Evolutionary conservation across 129 eudicot genomes (phyloP).

Genomic region (Chrysanthemum lavandulifolium): DNA sequence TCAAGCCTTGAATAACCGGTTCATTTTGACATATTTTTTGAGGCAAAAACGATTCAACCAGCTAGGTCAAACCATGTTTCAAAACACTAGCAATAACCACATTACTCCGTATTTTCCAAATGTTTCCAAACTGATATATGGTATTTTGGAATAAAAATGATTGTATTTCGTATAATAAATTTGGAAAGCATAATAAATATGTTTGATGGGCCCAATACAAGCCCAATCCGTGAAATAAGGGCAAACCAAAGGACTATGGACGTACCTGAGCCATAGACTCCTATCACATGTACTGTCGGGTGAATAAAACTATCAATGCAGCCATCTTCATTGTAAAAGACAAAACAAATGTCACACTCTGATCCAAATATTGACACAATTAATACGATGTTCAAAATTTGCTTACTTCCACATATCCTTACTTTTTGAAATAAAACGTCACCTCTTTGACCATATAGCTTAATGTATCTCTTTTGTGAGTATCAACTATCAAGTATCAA

Average conservation of each 20-base stretch:
- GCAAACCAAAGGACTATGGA: conserved; percentile 36
- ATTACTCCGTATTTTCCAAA: background rate
- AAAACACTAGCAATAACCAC: no score
- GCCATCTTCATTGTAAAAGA: conserved; percentile 15
- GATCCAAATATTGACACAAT: conserved; percentile 17
- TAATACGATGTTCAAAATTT: background rate
- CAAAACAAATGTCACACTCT: conserved; percentile 28
- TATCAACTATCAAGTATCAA: no score
- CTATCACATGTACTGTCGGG: conserved; percentile 40
- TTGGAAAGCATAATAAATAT: conserved; percentile 19
- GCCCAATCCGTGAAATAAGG: conserved; percentile 44
- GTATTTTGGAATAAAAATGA: conserved; percentile 18
- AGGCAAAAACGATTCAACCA: no score
- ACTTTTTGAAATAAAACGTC: background rate
- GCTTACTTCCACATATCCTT: background rate
- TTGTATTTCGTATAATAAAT: conserved; percentile 1
- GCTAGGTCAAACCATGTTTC: no score
- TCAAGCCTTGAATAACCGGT: no score
- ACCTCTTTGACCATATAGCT: background rate
- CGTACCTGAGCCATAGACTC: conserved; percentile 35
- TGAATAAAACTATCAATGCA: conserved; percentile 26
- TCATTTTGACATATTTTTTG: no score
- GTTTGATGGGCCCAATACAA: conserved; percentile 19
- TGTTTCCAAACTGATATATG: background rate
- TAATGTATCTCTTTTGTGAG: no score